Evolutionary conservation across 192 early-diverging fungal genomes (phyloP), one percentile per base, ranked within the genome.

Genomic region (Phycomyces nitens): DNA sequence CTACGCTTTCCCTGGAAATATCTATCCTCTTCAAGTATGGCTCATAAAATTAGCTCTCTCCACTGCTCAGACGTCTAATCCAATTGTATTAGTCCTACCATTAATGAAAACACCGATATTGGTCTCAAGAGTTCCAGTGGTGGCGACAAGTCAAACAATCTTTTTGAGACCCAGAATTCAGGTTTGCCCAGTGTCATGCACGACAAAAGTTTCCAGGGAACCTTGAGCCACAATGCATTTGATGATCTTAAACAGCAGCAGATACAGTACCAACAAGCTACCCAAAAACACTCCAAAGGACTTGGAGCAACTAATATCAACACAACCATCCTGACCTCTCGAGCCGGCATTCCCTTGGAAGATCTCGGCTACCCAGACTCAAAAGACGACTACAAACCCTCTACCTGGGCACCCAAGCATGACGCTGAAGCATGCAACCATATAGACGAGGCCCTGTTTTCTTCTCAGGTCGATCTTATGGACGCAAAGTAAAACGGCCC

Each of bases 1-100:
- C 60, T 47, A 66, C 64, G 0, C 50, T 72, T n/a, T 47, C 54
- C 11, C 40, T 60, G 23, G 70, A 72, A 51, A 23, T 52, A 22
- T 64, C 64, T 51, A 66, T 72, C 22, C 5, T 64, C 5, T 64
- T 70, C 55, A 70, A 70, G 68, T 64, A 44, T 58, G 55, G 42
- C 1, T 4, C 22, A 15, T 23, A 20, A 20, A 29, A 53, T 18
- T 34, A 34, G 7, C 7, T 34, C 29, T 34, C 26, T 23, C 15
- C 39, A 20, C 29, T 3, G 40, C 1, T 41, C 26, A n/a, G n/a
- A n/a, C n/a, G 47, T 29, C 18, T 6, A 23, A 49, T 26, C 21
- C 11, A 20, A 27, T 22, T 29, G 14, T 57, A 10, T 38, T 27
- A 67, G 65, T 42, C 65, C 65, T 34, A 58, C 58, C 26, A 52